Base-by-base conservation (phyloP, 2,329 filamentous ascomycete species). In the Fusarium sp. region DNA sequence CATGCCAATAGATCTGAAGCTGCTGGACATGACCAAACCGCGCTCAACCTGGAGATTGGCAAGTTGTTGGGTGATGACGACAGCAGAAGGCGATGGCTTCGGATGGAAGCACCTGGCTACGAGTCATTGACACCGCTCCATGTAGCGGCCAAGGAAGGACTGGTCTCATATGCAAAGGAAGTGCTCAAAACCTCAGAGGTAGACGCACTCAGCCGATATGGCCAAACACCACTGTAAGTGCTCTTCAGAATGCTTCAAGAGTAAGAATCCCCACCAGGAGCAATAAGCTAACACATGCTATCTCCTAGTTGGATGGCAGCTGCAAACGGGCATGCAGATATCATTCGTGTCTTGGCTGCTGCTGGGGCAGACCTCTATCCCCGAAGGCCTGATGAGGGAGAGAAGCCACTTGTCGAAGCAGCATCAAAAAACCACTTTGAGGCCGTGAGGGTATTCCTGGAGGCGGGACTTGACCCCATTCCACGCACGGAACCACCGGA, bases 341-440 rank as follows among this genome's bases (percentile, higher is more conserved):
- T 75, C 4, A 66, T 78, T 7, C 62, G 61, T 4, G 56, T 70
- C 0, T 47, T 82, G 32, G 27, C 81, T 10, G 63, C 62, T 3
- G 68, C 74, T 17, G 79, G 78, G 3, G 82, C 78, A 6, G 66
- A 80, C 22, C 76, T 74, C 14, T 72, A 82, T 59, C 35, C 62
- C n/a, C 57, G 64, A 2, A 68, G 79, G 2, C 60, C 50, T 5
- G 4, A 17, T 8, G 3, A 64, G 20, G 83, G 84, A 1, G 50
- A 75, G 2, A 82, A 73, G 25, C 81, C 84, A 8, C 68, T 85
- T 1, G 82, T 85, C 54, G n/a, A 72, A 45, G 83, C 83, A 14
- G 81, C 82, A 3, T 65, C 7, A 4, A 74, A 70, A n/a, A 83
- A 83, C 40, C 60, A 68, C 5, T 40, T 54, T 32, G 70, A 69